Conservation (phyloP, 176 grass and related monocot genomes). For the Lolium perenne region DNA sequence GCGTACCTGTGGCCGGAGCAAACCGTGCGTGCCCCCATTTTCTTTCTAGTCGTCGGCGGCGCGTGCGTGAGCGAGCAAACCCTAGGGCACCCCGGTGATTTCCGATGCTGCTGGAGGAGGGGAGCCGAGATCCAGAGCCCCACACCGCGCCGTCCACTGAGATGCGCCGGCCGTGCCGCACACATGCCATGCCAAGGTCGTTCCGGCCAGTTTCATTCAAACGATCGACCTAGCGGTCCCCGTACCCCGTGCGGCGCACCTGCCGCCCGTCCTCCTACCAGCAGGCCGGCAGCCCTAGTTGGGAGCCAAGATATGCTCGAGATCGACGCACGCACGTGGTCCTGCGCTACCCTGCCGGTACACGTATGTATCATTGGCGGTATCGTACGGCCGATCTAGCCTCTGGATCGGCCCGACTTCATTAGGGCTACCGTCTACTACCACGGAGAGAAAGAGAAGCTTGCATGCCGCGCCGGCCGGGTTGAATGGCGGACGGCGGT, state of each 20-base stretch:
- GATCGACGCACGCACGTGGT: constrained; percentile 35
- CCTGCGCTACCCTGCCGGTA: neutral
- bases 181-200: neutral
- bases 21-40: neutral
- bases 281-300: neutral
- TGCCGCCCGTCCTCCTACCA: neutral
- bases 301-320: neutral
- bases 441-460: neutral
- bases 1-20: neutral
- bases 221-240: neutral
- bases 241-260: constrained; percentile 10
- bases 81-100: neutral
- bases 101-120: neutral
- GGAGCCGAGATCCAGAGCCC: constrained; percentile 10
- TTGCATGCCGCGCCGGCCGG: neutral
- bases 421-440: neutral
- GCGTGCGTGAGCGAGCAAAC: neutral
- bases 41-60: neutral
- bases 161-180: neutral
- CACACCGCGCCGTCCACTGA: neutral
- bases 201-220: neutral
- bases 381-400: constrained; percentile 33
- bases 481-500: constrained; percentile 29
- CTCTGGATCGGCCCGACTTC: constrained; percentile 43
- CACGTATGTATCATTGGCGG: constrained; percentile 25